Conservation (phyloP, 1,284 basidiomycete species). For the Austroboletus rostrupii region DNA sequence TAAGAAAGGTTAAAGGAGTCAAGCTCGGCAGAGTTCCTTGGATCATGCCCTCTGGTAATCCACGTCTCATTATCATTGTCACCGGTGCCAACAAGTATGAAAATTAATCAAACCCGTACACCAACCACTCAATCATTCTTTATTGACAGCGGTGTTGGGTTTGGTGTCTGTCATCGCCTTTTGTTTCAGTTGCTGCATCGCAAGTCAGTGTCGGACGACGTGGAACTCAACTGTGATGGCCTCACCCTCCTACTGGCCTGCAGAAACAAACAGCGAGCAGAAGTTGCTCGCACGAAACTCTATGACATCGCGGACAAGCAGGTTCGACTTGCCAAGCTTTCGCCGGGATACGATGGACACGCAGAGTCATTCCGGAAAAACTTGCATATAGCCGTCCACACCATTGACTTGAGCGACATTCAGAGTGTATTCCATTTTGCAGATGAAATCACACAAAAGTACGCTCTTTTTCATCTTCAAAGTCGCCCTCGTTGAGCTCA, state of each 20-base stretch:
- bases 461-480: conserved; percentile 23
- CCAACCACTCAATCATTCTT: conserved; percentile 13
- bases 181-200: conserved; percentile 64
- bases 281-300: conserved; percentile 56
- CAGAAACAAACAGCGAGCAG: conserved; percentile 62
- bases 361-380: conserved; percentile 59
- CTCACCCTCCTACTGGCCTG: conserved; percentile 84
- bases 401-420: conserved; percentile 64
- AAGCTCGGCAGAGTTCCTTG: too few species aligned
- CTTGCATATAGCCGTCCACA: conserved; percentile 58
- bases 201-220: conserved; percentile 17
- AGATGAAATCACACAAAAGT: conserved; percentile 54
- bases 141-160: conserved; percentile 78
- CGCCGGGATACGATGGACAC: conserved; percentile 42
- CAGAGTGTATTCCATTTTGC: conserved; percentile 65
- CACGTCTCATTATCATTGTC: conserved; percentile 54
- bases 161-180: conserved; percentile 80
- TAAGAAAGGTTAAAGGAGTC: too few species aligned
- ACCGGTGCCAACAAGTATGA: conserved; percentile 68
- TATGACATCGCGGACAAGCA: conserved; percentile 52
- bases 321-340: conserved; percentile 35
- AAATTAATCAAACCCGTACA: background rate
- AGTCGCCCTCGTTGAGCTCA: background rate
- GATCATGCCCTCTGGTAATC: conserved; percentile 34
- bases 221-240: conserved; percentile 28